Evolutionary conservation across 1,284 basidiomycete genomes (phyloP), one percentile per base, ranked within the genome.

Genomic region (Trichosporon ovoides): DNA sequence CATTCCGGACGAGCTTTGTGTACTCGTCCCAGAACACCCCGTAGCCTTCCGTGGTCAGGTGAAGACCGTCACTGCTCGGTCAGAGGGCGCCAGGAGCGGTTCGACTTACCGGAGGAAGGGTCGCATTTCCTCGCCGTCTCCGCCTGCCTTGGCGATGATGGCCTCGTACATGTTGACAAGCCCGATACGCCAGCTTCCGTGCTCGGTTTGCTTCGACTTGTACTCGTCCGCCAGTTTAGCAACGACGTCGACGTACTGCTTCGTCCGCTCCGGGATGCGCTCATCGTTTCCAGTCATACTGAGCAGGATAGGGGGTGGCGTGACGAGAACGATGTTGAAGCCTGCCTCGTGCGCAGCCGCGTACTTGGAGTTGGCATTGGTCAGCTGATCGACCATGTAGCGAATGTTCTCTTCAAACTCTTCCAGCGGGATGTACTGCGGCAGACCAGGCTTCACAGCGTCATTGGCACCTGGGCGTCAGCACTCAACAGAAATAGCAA

Each of bases 281-380:
- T 84, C 83, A 14, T 35, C 19, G 20, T 19, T 37, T 19, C 34
- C 59, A 52, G 61, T 59, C 53, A 84, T 82, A 59, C 79, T 65
- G 3, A 84, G 83, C 68, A 86, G 85, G 53, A 91, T 80, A 2
- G 91, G 90, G 2, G 91, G 89, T 14, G 91, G 88, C 5, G 89
- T 89, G 57, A 94, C 83, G 59, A 95, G 80, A 53, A 94, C 77
- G 64, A 94, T 82, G 55, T 62, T 58, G 56, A 67, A 48, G 55
- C 62, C 57, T 2, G 58, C 57, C 13, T 57, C 60, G 28, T 67
- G 61, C 0, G 66, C 56, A 16, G 66, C 56, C 20, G 65, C 65
- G 48, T 64, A 64, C 11, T 53, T 55, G 10, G 57, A 59, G 14
- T 38, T 37, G 18, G 57, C 35, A 7, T 65, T 62, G 3, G 67